These are phyloP conservation scores for Fusarium lateritium DNA, from an alignment of 2,329 filamentous ascomycete species.

Conservation along the genomic window DNA sequence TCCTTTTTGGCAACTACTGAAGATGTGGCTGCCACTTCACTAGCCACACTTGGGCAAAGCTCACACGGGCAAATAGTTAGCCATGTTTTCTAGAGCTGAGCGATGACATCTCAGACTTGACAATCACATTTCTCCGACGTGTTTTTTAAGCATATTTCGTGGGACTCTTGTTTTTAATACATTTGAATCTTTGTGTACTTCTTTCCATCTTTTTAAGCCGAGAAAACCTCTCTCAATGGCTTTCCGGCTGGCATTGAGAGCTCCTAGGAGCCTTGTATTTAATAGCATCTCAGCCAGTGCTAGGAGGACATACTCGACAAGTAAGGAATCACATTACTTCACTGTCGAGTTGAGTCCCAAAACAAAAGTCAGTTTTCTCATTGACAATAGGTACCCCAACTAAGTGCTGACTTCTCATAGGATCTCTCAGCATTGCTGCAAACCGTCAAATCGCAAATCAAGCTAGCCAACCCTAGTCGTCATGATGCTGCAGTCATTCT, in stretches of 20 bases:
- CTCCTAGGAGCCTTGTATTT: constrained; percentile 40
- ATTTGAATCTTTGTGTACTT: neutral
- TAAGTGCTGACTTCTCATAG: constrained; percentile 30
- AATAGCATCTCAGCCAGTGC: constrained; percentile 28
- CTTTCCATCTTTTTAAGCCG: neutral
- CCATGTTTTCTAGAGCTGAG: constrained; percentile 5
- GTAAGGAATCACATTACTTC: constrained; percentile 33
- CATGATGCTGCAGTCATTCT: constrained; percentile 65
- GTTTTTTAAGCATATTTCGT: neutral
- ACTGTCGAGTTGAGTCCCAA: constrained; percentile 40
- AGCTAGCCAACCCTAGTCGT: constrained; percentile 48
- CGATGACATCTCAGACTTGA: constrained; percentile 29
- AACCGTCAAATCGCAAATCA: constrained; percentile 40
- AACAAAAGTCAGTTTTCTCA: constrained; percentile 25
- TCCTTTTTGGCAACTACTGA: neutral
- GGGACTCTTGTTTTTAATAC: too few species aligned
- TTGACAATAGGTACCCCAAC: neutral
- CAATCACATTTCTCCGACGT: neutral
- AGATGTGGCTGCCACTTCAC: constrained; percentile 7
- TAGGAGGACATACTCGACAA: constrained; percentile 44
- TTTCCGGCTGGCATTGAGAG: constrained; percentile 32
- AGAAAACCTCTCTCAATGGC: constrained; percentile 40
- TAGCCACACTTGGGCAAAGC: constrained; percentile 3
- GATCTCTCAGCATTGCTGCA: constrained; percentile 37
- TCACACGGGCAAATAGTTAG: constrained; percentile 3